A percentile compares a stretch with the other conserved stretches of the same genome.
These are phyloP conservation scores for Wickerhamomyces mucosus DNA, from an alignment of 805 yeast genomes.

Conservation along the genomic window DNA sequence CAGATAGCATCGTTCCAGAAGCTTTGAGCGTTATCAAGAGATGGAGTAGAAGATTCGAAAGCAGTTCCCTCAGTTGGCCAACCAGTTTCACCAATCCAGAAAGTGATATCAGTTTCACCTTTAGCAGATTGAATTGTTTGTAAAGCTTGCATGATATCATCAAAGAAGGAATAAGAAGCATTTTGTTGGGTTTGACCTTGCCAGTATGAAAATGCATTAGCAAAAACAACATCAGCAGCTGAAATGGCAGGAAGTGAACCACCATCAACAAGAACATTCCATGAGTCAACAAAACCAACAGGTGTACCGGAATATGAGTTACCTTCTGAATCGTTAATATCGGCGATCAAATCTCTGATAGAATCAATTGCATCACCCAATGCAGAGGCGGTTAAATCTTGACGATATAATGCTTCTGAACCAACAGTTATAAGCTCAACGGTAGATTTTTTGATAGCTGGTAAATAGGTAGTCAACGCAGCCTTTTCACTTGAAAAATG, in stretches of 20 bases:
- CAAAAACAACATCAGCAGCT: slow-evolving; percentile 79
- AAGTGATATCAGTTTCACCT: slow-evolving; percentile 77
- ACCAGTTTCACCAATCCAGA: slow-evolving; percentile 98
- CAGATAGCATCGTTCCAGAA: slow-evolving; percentile 89
- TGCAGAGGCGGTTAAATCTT: slow-evolving; percentile 64
- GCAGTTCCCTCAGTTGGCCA: slow-evolving; percentile 87
- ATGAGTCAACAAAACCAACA: slow-evolving; percentile 93
- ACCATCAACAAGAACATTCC: slow-evolving; percentile 87
- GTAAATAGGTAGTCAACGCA: slow-evolving; percentile 65
- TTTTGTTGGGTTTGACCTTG: slow-evolving; percentile 86
- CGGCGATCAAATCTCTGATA: slow-evolving; percentile 48
- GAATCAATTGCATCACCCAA: slow-evolving; percentile 61
- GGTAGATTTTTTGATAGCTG: slow-evolving; percentile 56
- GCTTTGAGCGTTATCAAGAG: slow-evolving; percentile 59
- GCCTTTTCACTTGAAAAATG: slow-evolving; percentile 67
- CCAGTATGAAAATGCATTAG: slow-evolving; percentile 98
- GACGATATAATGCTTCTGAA: slow-evolving; percentile 92
- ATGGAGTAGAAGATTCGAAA: slow-evolving; percentile 59
- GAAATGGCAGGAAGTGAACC: slow-evolving; percentile 58
- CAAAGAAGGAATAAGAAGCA: slow-evolving; percentile 86
- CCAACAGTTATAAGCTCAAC: slow-evolving; percentile 82
- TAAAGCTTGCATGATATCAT: slow-evolving; percentile 96
- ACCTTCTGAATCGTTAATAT: slow-evolving; percentile 73
- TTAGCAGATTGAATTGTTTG: slow-evolving; percentile 78
- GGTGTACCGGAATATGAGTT: slow-evolving; percentile 58